phyloP scores from a whole-genome alignment of 2,329 filamentous ascomycete genomes.

The Exophiala xenobiotica region DNA sequence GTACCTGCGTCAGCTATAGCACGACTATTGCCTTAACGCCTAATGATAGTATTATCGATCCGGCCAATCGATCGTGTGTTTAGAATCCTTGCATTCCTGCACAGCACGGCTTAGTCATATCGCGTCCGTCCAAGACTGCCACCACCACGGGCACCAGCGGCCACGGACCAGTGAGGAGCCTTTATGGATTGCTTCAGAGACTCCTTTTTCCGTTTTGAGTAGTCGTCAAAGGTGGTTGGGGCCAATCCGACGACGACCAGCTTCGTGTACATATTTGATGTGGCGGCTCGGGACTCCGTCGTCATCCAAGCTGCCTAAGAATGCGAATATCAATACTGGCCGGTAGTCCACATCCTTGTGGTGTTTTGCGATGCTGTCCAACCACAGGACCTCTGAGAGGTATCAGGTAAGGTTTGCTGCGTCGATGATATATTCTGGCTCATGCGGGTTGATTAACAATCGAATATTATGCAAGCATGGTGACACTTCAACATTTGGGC shows the following conservation, averaged over 20 bases:
- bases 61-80: too few species aligned
- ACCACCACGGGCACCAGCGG: neutral
- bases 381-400: too few species aligned
- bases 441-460: slow-evolving; percentile 12
- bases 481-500: neutral
- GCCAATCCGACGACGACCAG: neutral
- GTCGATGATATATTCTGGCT: neutral
- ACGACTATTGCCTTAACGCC: too few species aligned
- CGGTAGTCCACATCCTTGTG: too few species aligned
- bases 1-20: too few species aligned
- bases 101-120: neutral
- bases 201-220: slow-evolving; percentile 11
- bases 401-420: too few species aligned
- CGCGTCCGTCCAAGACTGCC: too few species aligned
- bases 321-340: too few species aligned
- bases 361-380: too few species aligned
- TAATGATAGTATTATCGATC: too few species aligned
- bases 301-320: neutral
- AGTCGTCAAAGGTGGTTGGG: slow-evolving; percentile 1
- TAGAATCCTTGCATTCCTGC: too few species aligned
- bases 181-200: neutral
- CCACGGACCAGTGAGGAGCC: neutral
- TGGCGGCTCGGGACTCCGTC: neutral
- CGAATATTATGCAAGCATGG: neutral
- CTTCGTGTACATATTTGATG: neutral